These are phyloP conservation scores for Crithidia brevicula DNA, from an alignment of 208 protist species.

Conservation along the genomic window DNA sequence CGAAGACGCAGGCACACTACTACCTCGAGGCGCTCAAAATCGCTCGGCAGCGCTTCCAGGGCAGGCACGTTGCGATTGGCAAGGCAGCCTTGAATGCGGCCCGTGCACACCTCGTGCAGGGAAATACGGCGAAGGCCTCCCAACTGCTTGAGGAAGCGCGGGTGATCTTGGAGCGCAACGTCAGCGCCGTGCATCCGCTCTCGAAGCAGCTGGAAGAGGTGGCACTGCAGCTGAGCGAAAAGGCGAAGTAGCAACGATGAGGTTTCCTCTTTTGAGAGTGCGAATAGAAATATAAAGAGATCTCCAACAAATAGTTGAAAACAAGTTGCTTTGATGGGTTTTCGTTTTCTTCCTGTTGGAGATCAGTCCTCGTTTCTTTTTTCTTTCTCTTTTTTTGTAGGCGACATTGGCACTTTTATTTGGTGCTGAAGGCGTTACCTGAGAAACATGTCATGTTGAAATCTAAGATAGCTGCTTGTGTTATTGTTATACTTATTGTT, in stretches of 20 bases:
- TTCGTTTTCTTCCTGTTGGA: too few relatives aligned
- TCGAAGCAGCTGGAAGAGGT: conserved; percentile 46
- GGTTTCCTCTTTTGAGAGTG: too few relatives aligned
- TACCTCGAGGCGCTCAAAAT: conserved; percentile 77
- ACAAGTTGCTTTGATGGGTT: too few relatives aligned
- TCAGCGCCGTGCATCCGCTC: conserved; percentile 53
- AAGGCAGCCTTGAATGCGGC: conserved; percentile 66
- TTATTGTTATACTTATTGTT: too few relatives aligned
- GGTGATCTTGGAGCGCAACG: conserved; percentile 52
- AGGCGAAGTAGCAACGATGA: not conserved
- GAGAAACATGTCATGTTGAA: too few relatives aligned
- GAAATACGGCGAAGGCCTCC: conserved; percentile 52
- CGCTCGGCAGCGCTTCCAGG: conserved; percentile 65
- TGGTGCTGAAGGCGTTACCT: too few relatives aligned
- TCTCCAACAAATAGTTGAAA: too few relatives aligned
- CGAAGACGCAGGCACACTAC: conserved; percentile 55
- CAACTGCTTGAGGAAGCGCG: conserved; percentile 50
- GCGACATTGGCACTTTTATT: not conserved
- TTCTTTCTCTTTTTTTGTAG: not conserved
- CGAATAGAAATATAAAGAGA: too few relatives aligned
- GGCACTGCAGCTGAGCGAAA: conserved; percentile 34
- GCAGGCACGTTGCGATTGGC: conserved; percentile 70
- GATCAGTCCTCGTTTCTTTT: too few relatives aligned
- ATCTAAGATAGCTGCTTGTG: too few relatives aligned
- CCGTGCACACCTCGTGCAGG: conserved; percentile 48